Base-by-base conservation (phyloP, 2,329 filamentous ascomycete species). In the Pseudogymnoascus pannorum region DNA sequence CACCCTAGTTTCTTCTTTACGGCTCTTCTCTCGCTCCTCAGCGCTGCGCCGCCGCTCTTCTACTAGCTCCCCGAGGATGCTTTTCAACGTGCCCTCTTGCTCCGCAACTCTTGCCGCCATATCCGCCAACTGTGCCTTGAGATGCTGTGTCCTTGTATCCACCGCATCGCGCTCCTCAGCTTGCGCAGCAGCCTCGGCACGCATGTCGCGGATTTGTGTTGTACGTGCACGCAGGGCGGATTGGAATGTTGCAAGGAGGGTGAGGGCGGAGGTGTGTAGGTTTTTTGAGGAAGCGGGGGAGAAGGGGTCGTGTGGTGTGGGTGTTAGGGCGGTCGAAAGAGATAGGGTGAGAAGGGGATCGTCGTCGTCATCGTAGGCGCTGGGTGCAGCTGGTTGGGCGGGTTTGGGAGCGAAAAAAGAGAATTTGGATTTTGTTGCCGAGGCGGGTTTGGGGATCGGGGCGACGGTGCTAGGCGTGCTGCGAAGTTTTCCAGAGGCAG, bases 231-330 rank as follows among this genome's bases (percentile, higher is more conserved):
- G 80, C 70, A 87, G 87, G 29, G 84, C 84, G 9, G 72, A 73
- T 67, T 87, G 86, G 65, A 87, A 80, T 68, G 76, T 80, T 20
- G 74, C 75, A 22, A 87, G 70, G 4, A 87, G 72, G 3, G 81
- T 80, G 4, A 76, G 74, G 2, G 85, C 85, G 61, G 83, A 84
- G 64, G 75, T 72, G 62, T 83, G 81, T n/a, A 86, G 75, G 68
- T 83, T 86, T 69, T 84, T 85, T 72, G 80, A 87, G 8, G 81
- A 79, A 0, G 81, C 77, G 0, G 83, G 83, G 1, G 83, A 85
- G 70, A 85, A 84, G 1, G 79, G 68, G 40, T 84, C 79, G 36
- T 75, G 72, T 11, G 79, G 75, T 0, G 68, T 66, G 1, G 79
- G 74, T 0, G 74, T 44, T 24, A 44, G 40, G 6, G 40, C 40